Conservation (phyloP, 345 rosid species). For the Firmiana major region DNA sequence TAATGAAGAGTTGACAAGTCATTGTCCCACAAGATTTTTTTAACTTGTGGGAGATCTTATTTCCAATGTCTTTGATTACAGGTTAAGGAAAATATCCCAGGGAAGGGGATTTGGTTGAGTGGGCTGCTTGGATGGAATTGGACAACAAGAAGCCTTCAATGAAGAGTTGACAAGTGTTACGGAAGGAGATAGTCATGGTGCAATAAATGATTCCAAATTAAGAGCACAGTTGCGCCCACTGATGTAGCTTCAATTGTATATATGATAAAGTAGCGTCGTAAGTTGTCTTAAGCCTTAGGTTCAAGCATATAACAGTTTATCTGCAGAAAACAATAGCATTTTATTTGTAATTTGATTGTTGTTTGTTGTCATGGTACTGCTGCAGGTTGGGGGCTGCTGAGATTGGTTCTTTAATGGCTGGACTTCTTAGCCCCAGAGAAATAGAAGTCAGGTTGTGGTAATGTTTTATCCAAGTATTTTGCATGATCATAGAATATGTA, state of each 20-base stretch:
- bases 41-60: conserved; percentile 4
- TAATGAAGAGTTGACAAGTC: not conserved
- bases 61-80: not conserved
- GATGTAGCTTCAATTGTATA: not conserved
- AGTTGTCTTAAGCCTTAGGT: not conserved
- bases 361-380: not conserved
- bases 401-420: not conserved
- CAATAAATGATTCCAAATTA: not conserved
- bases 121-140: not conserved
- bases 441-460: not conserved
- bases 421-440: not conserved
- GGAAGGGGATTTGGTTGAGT: conserved; percentile 1
- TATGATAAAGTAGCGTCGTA: not conserved
- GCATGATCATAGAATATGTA: not conserved
- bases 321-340: not conserved
- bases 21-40: not conserved
- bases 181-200: not conserved
- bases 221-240: not conserved
- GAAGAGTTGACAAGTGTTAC: not conserved
- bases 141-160: not conserved
- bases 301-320: not conserved
- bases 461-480: not conserved
- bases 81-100: not conserved
- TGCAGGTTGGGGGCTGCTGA: not conserved
- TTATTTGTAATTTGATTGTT: not conserved